These are phyloP conservation scores for Canavalia gladiata DNA, from an alignment of 306 rosid species.

Conservation along the genomic window DNA sequence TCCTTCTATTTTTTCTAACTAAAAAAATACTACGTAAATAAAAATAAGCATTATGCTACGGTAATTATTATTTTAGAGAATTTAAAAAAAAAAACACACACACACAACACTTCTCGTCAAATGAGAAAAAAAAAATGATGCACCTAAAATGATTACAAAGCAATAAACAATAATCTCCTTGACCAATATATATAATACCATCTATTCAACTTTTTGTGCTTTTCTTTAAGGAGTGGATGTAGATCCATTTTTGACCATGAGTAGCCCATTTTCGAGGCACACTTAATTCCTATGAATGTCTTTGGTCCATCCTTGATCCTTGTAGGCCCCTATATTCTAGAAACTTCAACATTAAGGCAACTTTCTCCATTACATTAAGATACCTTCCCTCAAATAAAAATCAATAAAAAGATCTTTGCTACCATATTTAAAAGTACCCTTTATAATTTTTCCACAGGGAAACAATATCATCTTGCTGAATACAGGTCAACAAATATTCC, in stretches of 20 bases:
- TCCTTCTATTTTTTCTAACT: too few relatives aligned
- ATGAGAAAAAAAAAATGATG: slow-evolving; percentile 3
- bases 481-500: slow-evolving; percentile 17
- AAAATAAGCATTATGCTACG: not conserved
- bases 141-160: not conserved
- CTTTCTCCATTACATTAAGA: slow-evolving; percentile 45
- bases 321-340: slow-evolving; percentile 40
- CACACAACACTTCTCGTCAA: not conserved
- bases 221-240: slow-evolving; percentile 43
- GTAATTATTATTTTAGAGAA: not conserved
- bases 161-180: not conserved
- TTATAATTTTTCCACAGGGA: slow-evolving; percentile 13
- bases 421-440: not conserved
- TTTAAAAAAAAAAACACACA: not conserved
- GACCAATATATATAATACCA: not conserved
- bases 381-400: slow-evolving; percentile 27
- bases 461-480: not conserved
- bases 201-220: slow-evolving; percentile 37
- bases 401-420: not conserved
- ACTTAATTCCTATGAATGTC: slow-evolving; percentile 22
- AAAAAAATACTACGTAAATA: too few relatives aligned
- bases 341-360: slow-evolving; percentile 54
- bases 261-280: slow-evolving; percentile 55
- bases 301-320: slow-evolving; percentile 24
- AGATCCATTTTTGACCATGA: slow-evolving; percentile 47